phyloP scores from a whole-genome alignment of 2,329 filamentous ascomycete species.

The Cryphonectria carpinicola region DNA sequence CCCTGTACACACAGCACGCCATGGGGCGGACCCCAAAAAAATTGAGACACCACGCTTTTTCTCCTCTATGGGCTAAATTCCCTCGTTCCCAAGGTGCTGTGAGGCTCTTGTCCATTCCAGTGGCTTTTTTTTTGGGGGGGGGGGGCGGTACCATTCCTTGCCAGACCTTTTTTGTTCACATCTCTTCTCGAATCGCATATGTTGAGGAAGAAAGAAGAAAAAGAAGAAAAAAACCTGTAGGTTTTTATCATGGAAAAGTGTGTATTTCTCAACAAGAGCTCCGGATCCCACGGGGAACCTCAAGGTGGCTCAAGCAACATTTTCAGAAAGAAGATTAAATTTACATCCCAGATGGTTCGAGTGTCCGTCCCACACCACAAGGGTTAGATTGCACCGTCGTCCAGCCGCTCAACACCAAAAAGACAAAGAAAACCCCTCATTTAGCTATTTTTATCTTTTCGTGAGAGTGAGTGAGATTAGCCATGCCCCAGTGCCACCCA shows the following conservation, averaged over 20 bases:
- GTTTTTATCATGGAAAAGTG: constrained; percentile 16
- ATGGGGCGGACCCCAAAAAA: not conserved
- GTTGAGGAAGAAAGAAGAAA: constrained; percentile 2
- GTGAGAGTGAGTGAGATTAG: not conserved
- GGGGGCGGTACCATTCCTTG: not conserved
- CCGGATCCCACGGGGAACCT: constrained; percentile 22
- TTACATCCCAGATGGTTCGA: constrained; percentile 23
- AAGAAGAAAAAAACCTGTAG: not conserved
- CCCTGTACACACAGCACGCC: not conserved
- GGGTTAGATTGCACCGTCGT: constrained; percentile 22
- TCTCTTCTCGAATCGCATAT: not conserved
- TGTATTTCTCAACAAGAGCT: constrained; percentile 24
- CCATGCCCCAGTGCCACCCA: constrained; percentile 26
- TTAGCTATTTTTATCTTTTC: not conserved
- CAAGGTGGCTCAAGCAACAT: constrained; percentile 22
- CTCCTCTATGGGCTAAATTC: not conserved
- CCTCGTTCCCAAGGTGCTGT: not conserved
- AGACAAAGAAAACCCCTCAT: not conserved
- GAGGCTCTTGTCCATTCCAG: not conserved
- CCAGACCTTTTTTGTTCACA: not conserved
- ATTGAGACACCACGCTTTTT: constrained; percentile 26
- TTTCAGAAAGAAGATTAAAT: constrained; percentile 18
- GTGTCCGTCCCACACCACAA: constrained; percentile 19
- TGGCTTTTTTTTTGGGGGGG: not conserved
- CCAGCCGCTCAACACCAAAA: constrained; percentile 8